Percentiles rank a stretch among this genome's conserved stretches.
Evolutionary conservation across 2,329 filamentous ascomycete species (phyloP).

Genomic region (Pseudocercospora fuligena): DNA sequence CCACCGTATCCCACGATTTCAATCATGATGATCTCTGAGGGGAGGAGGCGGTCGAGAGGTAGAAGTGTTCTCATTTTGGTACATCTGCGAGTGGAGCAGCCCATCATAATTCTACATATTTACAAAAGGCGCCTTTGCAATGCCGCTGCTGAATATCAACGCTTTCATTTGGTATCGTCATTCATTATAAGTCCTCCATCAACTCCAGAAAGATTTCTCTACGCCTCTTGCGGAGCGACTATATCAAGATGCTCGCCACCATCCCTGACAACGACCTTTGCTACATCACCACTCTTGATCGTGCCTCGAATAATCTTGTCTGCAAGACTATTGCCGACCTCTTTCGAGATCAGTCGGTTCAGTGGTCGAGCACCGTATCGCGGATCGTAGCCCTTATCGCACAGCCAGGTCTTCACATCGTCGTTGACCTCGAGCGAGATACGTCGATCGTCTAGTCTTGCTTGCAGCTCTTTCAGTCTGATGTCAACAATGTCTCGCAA

Average conservation of each 20-base stretch:
- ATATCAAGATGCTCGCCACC: slow-evolving; percentile 51
- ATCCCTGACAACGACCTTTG: slow-evolving; percentile 70
- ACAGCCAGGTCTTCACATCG: slow-evolving; percentile 82
- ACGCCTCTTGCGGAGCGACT: background rate
- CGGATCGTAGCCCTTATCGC: slow-evolving; percentile 87
- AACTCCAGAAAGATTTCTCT: background rate
- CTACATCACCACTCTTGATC: slow-evolving; percentile 75
- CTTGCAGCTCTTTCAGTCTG: slow-evolving; percentile 80
- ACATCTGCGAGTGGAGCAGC: slow-evolving; percentile 1
- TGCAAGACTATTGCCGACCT: slow-evolving; percentile 86
- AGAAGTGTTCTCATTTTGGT: background rate
- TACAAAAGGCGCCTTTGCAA: background rate
- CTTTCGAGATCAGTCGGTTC: slow-evolving; percentile 85
- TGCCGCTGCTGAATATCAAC: slow-evolving; percentile 2
- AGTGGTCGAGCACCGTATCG: slow-evolving; percentile 88
- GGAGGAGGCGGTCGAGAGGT: too few relatives aligned
- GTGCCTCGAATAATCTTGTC: slow-evolving; percentile 90
- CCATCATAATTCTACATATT: background rate
- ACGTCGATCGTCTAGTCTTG: slow-evolving; percentile 79
- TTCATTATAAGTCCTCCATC: background rate
- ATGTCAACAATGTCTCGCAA: slow-evolving; percentile 94
- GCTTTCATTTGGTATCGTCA: background rate
- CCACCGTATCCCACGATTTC: too few relatives aligned
- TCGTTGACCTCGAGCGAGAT: slow-evolving; percentile 75
- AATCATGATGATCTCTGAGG: too few relatives aligned